A percentile compares a stretch with the other conserved stretches of the same genome.
These are phyloP conservation scores for Gliomastix tumulicola DNA, from an alignment of 2,329 filamentous ascomycete genomes.

Conservation along the genomic window DNA sequence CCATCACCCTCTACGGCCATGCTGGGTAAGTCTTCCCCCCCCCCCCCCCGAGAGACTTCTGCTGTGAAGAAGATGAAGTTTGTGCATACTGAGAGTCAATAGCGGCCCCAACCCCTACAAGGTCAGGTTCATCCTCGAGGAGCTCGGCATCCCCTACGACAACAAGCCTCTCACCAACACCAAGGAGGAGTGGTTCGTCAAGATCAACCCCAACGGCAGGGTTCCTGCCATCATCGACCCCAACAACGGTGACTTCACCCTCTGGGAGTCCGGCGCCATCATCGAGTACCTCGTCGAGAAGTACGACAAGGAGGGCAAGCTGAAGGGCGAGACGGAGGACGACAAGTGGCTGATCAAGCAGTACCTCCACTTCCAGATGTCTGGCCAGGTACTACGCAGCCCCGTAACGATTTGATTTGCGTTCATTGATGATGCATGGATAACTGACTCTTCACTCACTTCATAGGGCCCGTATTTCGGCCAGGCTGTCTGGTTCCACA, in stretches of 20 bases:
- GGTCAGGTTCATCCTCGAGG: slow-evolving; percentile 24
- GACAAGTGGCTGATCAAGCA: slow-evolving; percentile 23
- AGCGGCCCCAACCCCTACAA: slow-evolving; percentile 24
- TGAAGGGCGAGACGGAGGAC: slow-evolving; percentile 12
- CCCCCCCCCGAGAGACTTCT: neutral
- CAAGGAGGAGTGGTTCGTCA: slow-evolving; percentile 13
- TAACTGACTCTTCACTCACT: no score
- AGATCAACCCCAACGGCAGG: slow-evolving; percentile 26
- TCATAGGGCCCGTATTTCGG: slow-evolving; percentile 27
- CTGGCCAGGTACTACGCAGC: slow-evolving; percentile 18
- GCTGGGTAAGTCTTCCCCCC: slow-evolving; percentile 5
- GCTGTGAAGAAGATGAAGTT: neutral
- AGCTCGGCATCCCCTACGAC: slow-evolving; percentile 26
- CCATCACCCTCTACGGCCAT: slow-evolving; percentile 10
- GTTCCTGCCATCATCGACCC: slow-evolving; percentile 24
- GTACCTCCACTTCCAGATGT: slow-evolving; percentile 28
- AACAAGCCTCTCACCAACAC: slow-evolving; percentile 13
- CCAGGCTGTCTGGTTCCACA: slow-evolving; percentile 21
- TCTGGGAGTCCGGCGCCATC: slow-evolving; percentile 19
- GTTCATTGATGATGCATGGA: no score
- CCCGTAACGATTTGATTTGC: neutral
- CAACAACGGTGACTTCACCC: slow-evolving; percentile 17
- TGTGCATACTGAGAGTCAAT: neutral
- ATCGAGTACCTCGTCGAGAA: slow-evolving; percentile 20
- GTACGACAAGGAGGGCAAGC: slow-evolving; percentile 17